phyloP scores from a whole-genome alignment of 768 basidiomycete species.

The Panellus pusillus region DNA sequence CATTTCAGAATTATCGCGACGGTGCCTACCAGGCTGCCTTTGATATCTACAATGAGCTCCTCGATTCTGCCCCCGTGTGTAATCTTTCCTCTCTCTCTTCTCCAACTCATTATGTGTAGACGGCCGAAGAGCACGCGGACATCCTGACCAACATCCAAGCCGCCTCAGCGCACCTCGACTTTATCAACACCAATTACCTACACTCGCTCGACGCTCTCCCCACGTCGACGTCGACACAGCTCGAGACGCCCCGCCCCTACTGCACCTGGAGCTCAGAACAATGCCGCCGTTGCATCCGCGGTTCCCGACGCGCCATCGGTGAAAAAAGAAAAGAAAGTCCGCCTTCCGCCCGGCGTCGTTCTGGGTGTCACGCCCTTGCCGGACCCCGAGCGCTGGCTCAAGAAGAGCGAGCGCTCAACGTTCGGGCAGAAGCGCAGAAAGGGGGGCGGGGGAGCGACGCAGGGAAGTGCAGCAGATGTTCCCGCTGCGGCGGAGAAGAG shows the following conservation, averaged over 20 bases:
- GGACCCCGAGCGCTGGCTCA: slow-evolving; percentile 86
- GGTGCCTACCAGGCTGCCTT: slow-evolving; percentile 73
- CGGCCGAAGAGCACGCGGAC: slow-evolving; percentile 86
- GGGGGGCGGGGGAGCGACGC: slow-evolving; percentile 63
- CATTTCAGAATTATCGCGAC: slow-evolving; percentile 68
- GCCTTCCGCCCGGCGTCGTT: slow-evolving; percentile 73
- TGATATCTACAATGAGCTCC: slow-evolving; percentile 76
- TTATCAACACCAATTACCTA: slow-evolving; percentile 70
- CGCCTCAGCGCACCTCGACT: slow-evolving; percentile 80
- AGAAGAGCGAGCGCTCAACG: slow-evolving; percentile 77
- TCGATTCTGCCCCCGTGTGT: slow-evolving; percentile 77
- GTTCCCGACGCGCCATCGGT: slow-evolving; percentile 30
- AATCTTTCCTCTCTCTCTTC: slow-evolving; percentile 6
- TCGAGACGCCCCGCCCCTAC: slow-evolving; percentile 65
- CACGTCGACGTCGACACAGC: slow-evolving; percentile 44
- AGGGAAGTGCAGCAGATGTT: slow-evolving; percentile 54
- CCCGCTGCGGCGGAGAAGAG: slow-evolving; percentile 32
- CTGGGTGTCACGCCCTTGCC: slow-evolving; percentile 81
- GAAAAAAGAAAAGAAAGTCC: slow-evolving; percentile 44
- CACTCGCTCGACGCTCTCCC: slow-evolving; percentile 64
- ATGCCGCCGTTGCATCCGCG: slow-evolving; percentile 32
- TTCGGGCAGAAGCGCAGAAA: slow-evolving; percentile 57
- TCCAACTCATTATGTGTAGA: slow-evolving; percentile 39
- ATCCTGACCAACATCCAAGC: slow-evolving; percentile 84
- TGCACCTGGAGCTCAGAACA: slow-evolving; percentile 30